phyloP scores from a whole-genome alignment of 2,329 filamentous ascomycete species.

The Grosmannia huntii region DNA sequence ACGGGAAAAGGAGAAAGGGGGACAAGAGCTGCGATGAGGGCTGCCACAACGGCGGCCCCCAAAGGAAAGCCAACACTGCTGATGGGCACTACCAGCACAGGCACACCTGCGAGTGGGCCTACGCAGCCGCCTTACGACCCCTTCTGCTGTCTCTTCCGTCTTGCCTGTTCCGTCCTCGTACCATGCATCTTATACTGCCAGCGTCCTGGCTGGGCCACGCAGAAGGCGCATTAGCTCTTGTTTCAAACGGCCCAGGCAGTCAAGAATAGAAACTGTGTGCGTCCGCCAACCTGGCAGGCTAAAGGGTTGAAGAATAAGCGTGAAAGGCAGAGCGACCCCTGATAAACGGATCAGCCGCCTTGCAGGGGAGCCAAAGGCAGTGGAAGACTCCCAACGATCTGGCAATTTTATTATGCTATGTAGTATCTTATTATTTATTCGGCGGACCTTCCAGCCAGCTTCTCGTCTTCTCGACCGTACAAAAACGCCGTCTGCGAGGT shows the following conservation, averaged over 20 bases:
- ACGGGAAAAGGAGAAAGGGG: background rate
- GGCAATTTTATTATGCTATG: too few relatives aligned
- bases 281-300: background rate
- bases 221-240: constrained; percentile 1
- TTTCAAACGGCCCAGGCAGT: background rate
- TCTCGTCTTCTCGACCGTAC: too few relatives aligned
- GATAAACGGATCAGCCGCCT: background rate
- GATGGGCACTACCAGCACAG: background rate
- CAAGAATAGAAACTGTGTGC: background rate
- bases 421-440: too few relatives aligned
- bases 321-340: background rate
- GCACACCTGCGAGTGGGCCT: background rate
- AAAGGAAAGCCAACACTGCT: too few relatives aligned
- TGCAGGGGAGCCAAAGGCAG: background rate
- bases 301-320: background rate
- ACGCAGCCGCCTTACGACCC: too few relatives aligned
- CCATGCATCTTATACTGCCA: too few relatives aligned
- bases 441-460: too few relatives aligned
- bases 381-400: too few relatives aligned
- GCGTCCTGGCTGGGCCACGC: background rate
- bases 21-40: background rate
- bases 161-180: background rate
- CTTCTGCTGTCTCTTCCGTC: background rate
- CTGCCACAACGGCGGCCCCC: too few relatives aligned
- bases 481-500: too few relatives aligned